These are phyloP conservation scores for Penicillium occitanis DNA, from an alignment of 2,329 filamentous ascomycete species.

Conservation along the genomic window DNA sequence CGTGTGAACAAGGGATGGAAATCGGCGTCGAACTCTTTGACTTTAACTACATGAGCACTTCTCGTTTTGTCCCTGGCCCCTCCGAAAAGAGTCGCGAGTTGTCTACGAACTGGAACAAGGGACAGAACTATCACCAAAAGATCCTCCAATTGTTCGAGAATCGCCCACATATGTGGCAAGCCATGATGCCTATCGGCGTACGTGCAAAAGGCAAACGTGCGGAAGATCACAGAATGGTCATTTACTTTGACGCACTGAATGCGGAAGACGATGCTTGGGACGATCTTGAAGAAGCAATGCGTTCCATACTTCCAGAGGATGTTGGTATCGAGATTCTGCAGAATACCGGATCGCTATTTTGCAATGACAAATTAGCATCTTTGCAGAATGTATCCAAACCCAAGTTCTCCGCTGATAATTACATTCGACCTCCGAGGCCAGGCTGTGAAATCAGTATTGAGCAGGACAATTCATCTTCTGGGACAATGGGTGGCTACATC, in stretches of 20 bases:
- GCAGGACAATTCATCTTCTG: neutral
- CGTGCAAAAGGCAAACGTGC: neutral
- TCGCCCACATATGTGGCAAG: neutral
- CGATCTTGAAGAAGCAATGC: neutral
- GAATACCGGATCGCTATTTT: neutral
- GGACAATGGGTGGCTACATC: neutral
- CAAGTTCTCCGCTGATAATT: neutral
- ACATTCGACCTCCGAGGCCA: neutral
- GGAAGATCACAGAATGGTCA: neutral
- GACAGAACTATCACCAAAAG: neutral
- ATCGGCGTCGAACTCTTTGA: neutral
- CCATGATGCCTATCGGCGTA: neutral
- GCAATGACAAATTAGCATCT: neutral
- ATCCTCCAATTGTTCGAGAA: neutral
- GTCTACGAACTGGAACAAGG: neutral
- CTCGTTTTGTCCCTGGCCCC: neutral
- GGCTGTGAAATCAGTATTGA: neutral
- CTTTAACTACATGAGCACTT: neutral
- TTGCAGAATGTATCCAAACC: neutral
- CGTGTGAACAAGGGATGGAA: neutral
- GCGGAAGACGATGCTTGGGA: neutral
- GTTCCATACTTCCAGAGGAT: neutral
- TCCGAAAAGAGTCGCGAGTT: neutral
- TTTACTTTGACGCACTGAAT: neutral
- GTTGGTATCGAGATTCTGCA: neutral